A percentile compares a stretch with the other conserved stretches of the same genome.
Conservation (phyloP, 169 alveolate genomes). For the Plasmodium yoelii region DNA sequence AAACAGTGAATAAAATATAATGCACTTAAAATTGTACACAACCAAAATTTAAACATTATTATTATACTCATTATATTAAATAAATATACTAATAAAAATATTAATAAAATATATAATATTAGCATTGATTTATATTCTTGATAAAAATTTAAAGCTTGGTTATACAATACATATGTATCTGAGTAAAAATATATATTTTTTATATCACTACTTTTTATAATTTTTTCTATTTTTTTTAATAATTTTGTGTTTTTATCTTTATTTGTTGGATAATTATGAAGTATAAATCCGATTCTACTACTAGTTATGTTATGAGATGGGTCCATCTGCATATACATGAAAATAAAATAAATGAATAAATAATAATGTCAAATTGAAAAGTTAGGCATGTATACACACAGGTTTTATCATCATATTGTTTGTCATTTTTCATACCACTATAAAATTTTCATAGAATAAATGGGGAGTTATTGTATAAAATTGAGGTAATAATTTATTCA, state of each 20-base stretch:
- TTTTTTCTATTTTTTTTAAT: slow-evolving; percentile 24
- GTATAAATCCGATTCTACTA: slow-evolving; percentile 39
- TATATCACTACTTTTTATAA: slow-evolving; percentile 40
- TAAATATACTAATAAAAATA: slow-evolving; percentile 23
- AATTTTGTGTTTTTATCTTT: slow-evolving; percentile 13
- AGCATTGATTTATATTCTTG: slow-evolving; percentile 21
- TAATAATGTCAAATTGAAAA: background rate
- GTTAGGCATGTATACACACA: background rate
- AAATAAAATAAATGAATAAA: slow-evolving; percentile 10
- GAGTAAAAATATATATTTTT: slow-evolving; percentile 52
- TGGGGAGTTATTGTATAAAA: slow-evolving; percentile 41
- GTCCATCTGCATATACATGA: slow-evolving; percentile 37
- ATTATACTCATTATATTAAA: slow-evolving; percentile 23
- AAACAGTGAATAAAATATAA: slow-evolving; percentile 25
- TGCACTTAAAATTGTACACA: slow-evolving; percentile 46
- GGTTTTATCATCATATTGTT: too few relatives aligned
- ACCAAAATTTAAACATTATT: slow-evolving; percentile 41
- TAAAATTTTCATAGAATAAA: slow-evolving; percentile 21
- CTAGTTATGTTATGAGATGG: slow-evolving; percentile 7
- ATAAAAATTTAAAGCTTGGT: slow-evolving; percentile 37
- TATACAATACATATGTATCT: slow-evolving; percentile 36
- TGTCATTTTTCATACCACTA: slow-evolving; percentile 8
- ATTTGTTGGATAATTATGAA: slow-evolving; percentile 31
- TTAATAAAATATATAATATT: slow-evolving; percentile 21
- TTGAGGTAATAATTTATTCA: slow-evolving; percentile 19